Base-by-base conservation (phyloP, 768 basidiomycete genomes). In the Kwoniella europaea region DNA sequence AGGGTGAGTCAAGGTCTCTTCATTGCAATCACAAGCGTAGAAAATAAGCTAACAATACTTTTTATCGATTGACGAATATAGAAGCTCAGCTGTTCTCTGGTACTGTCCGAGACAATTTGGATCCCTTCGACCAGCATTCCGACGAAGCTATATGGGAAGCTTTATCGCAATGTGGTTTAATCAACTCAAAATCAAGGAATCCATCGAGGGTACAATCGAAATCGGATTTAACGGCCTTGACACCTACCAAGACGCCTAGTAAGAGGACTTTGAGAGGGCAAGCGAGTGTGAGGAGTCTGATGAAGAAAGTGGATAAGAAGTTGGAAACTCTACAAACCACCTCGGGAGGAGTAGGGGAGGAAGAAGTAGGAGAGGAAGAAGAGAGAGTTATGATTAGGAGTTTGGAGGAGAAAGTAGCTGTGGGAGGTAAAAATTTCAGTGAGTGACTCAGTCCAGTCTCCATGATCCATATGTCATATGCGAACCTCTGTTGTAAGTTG, bases 381-480 rank as follows among this genome's bases (percentile, higher is more conserved):
- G 82, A 83, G 65, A 73, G 76, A 50, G 75, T 83, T 16, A 73
- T 75, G 53, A 83, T 83, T 35, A 68, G 79, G 44, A 80, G 79
- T 72, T 68, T 85, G 46, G 82, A 83, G 6, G 82, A 83, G 55
- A 74, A 76, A 29, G 83, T 86, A 10, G 82, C 79, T 2, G 79
- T 82, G 13, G 85, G 84, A 1, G 85, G 85, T 2, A 79, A 82
- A 71, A 86, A 86, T 70, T 84, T 84, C 67, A 88, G 87, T 35
- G 83, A 87, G 65, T 27, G 24, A 27, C 27, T 27, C 27, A 27
- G 27, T 3, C 27, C 27, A 27, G 27, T 27, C 4, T 27, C 27
- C 27, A 27, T 27, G 27, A 27, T 27, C 27, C 27, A 27, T 27
- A 27, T 27, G 27, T 27, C 27, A 27, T 27, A 27, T 27, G 27